Percentiles rank a stretch among this genome's conserved stretches.
Conservation (phyloP, 2,329 filamentous ascomycete genomes). For the Fusarium sp. region DNA sequence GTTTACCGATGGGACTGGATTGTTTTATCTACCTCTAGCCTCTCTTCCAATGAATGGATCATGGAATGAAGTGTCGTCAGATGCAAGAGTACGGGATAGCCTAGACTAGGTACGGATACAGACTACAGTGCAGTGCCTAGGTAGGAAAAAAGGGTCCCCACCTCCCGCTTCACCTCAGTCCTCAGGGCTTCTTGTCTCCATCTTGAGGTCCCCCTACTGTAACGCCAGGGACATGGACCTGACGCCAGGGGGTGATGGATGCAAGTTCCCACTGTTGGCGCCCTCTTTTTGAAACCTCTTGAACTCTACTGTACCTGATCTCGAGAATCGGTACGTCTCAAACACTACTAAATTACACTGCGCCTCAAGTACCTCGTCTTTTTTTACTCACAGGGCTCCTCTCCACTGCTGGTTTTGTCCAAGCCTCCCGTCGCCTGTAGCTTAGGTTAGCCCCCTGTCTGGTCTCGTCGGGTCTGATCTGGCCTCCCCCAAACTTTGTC, state of each 20-base stretch:
- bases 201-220: constrained; percentile 26
- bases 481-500: constrained; percentile 43
- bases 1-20: constrained; percentile 12
- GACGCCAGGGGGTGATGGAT: constrained; percentile 40
- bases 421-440: constrained; percentile 38
- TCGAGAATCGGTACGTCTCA: constrained; percentile 12
- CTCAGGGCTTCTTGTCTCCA: constrained; percentile 21
- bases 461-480: constrained; percentile 39
- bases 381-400: constrained; percentile 2
- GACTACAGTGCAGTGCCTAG: too few relatives aligned
- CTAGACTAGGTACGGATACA: neutral
- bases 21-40: constrained; percentile 29
- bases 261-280: constrained; percentile 35
- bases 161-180: constrained; percentile 3
- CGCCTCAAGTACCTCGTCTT: constrained; percentile 20
- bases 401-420: constrained; percentile 37
- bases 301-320: constrained; percentile 27
- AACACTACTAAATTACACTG: constrained; percentile 2
- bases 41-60: constrained; percentile 18
- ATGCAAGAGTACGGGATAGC: constrained; percentile 9
- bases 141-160: constrained; percentile 7
- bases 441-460: constrained; percentile 24
- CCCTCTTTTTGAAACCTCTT: constrained; percentile 44
- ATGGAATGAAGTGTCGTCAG: constrained; percentile 35
- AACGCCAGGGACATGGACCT: constrained; percentile 36